Base-by-base conservation (phyloP, 495 filamentous ascomycete genomes). In the Aspergillus sclerotioniger region DNA sequence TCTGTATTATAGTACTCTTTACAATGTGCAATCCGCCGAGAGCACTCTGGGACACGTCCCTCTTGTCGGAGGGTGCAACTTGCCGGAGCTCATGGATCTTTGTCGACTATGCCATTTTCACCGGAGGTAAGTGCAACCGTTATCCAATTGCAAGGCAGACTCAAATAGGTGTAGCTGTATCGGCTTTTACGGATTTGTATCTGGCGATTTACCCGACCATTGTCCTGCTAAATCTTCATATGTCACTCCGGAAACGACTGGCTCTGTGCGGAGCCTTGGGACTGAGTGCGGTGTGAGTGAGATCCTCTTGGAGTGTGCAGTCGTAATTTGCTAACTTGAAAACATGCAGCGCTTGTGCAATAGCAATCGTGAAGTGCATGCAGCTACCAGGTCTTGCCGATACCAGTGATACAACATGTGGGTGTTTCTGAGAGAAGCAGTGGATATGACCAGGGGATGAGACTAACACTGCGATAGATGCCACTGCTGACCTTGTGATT, bases 121-220 rank as follows among this genome's bases (percentile, higher is more conserved):
- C 64, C 3, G 72, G 67, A 31, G 60, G 72, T 76, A 58, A 16
- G 51, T 15, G 8, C 48, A 59, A 59, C 10, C 10, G 9, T 3
- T 0, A 35, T 3, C 17, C 20, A 20, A 15, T 33, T 8, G 10
- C 9, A 4, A 17, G n/a, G 8, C 12, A 20, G 21, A 0, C 3
- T 41, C 3, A 51, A 25, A 32, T 16, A 8, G 9, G 52, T 48
- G 5, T 39, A 74, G 60, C 52, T n/a, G 6, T 60, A 1, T 80
- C 74, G 8, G 76, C 73, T 0, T 68, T 76, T 20, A 53, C 74
- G 31, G 81, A 84, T 61, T 61, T 82, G 2, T 80, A 77, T 29
- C 71, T 84, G 20, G 79, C 80, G n/a, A 58, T 78, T 0, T 80
- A 81, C 39, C 80, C 81, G 0, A 63, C 67, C 9, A 55, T 73